Percentiles rank a stretch among this genome's conserved stretches.
These are phyloP conservation scores for Imleria badia DNA, from an alignment of 768 basidiomycete genomes.

Conservation along the genomic window DNA sequence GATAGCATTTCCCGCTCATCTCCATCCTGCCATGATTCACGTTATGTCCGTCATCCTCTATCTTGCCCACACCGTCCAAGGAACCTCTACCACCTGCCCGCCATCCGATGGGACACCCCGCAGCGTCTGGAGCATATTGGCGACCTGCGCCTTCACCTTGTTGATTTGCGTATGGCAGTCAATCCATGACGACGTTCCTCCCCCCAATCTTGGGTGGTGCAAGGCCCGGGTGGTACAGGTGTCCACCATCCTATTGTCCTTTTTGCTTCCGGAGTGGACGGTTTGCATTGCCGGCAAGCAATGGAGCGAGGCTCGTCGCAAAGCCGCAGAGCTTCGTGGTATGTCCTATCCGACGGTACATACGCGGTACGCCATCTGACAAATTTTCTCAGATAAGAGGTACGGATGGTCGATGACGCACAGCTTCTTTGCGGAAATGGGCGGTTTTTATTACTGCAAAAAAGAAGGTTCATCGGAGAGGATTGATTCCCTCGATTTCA, in stretches of 20 bases:
- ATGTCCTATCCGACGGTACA: not conserved
- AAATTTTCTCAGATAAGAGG: not conserved
- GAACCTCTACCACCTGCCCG: not conserved
- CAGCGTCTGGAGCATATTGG: not conserved
- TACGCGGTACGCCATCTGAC: not conserved
- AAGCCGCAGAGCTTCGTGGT: not conserved
- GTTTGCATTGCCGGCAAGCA: not conserved
- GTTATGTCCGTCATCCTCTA: too few relatives aligned
- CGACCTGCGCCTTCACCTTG: not conserved
- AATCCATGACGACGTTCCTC: not conserved
- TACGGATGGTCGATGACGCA: slow-evolving; percentile 2
- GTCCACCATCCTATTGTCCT: not conserved
- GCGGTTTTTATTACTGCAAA: not conserved
- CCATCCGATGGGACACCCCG: not conserved
- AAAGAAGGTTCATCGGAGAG: not conserved
- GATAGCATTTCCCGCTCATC: too few relatives aligned
- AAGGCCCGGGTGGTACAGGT: too few relatives aligned
- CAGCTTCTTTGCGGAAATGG: not conserved
- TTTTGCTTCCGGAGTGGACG: not conserved
- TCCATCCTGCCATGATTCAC: too few relatives aligned
- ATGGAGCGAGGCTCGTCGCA: not conserved
- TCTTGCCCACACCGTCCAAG: too few relatives aligned
- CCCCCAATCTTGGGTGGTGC: too few relatives aligned
- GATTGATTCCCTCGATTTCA: not conserved
- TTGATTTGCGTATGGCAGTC: slow-evolving; percentile 4